Evolutionary conservation across 371 early-diverging fungal genomes (phyloP).

Genomic region (Mucor saturninus): DNA sequence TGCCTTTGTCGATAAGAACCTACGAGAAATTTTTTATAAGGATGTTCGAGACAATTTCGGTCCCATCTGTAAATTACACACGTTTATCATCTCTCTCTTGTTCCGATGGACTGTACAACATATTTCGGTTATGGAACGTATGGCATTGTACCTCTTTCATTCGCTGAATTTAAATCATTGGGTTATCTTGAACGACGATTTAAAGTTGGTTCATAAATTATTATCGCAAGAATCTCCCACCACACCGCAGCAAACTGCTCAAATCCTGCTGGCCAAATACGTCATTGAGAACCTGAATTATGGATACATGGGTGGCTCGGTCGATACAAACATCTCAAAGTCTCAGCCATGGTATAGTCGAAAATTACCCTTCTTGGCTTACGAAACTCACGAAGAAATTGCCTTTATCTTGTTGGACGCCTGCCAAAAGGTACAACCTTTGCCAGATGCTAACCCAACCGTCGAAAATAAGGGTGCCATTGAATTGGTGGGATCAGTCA

Average conservation of each 20-base stretch:
- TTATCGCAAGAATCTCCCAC: conserved; percentile 12
- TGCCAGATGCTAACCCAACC: conserved; percentile 29
- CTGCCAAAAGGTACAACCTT: conserved; percentile 38
- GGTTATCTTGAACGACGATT: conserved; percentile 45
- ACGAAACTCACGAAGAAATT: conserved; percentile 43
- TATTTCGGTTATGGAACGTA: conserved; percentile 51
- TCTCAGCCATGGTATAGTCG: conserved; percentile 44
- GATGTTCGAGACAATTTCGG: conserved; percentile 55
- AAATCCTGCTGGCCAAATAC: conserved; percentile 47
- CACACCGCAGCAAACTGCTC: conserved; percentile 25
- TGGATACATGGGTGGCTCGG: conserved; percentile 23
- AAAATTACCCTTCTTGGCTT: conserved; percentile 28
- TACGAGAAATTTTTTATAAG: conserved; percentile 54
- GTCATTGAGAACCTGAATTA: conserved; percentile 54
- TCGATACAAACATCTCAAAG: conserved; percentile 25
- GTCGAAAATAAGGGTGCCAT: conserved; percentile 23
- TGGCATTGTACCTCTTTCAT: conserved; percentile 60
- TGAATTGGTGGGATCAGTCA: conserved; percentile 28
- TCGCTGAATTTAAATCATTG: conserved; percentile 53
- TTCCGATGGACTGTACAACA: conserved; percentile 53
- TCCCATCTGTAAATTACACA: conserved; percentile 44
- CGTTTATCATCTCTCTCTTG: conserved; percentile 46
- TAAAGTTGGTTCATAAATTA: conserved; percentile 43
- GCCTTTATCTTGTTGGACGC: conserved; percentile 49
- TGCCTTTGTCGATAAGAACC: conserved; percentile 49